Conservation (phyloP, 345 rosid species). For the Ceriops decandra region DNA sequence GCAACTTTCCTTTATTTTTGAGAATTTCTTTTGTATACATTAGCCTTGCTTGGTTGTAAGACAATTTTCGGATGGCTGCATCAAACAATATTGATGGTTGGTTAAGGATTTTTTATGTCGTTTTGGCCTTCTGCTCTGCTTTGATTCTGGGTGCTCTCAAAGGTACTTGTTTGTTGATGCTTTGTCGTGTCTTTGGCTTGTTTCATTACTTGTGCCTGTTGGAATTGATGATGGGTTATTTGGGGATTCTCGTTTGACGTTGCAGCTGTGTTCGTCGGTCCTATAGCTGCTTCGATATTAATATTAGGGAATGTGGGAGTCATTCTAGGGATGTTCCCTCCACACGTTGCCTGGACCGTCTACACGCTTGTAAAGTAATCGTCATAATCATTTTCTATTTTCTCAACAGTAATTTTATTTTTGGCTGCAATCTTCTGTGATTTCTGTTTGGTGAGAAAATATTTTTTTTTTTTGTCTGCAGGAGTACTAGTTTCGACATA, state of each 20-base stretch:
- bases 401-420: not conserved
- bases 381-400: not conserved
- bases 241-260: slow-evolving; percentile 8
- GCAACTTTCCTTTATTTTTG: not conserved
- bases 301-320: slow-evolving; percentile 65
- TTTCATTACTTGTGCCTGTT: not conserved
- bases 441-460: not conserved
- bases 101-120: slow-evolving; percentile 44
- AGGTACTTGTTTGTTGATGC: slow-evolving; percentile 35
- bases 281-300: slow-evolving; percentile 62
- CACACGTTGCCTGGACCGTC: slow-evolving; percentile 68
- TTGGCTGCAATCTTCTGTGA: not conserved
- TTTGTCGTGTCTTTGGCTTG: not conserved
- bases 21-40: too few relatives aligned
- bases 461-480: slow-evolving; percentile 23
- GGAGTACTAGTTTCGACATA: slow-evolving; percentile 52
- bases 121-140: slow-evolving; percentile 63
- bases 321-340: slow-evolving; percentile 64
- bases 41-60: not conserved
- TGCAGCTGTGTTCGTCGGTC: slow-evolving; percentile 72
- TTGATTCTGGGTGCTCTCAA: slow-evolving; percentile 70
- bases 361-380: slow-evolving; percentile 56
- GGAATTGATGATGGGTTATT: slow-evolving; percentile 8
- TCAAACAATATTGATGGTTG: slow-evolving; percentile 35
- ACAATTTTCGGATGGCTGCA: slow-evolving; percentile 5